Conservation (phyloP, 441 rosid species). For the Bocquillonia castaneifolia region DNA sequence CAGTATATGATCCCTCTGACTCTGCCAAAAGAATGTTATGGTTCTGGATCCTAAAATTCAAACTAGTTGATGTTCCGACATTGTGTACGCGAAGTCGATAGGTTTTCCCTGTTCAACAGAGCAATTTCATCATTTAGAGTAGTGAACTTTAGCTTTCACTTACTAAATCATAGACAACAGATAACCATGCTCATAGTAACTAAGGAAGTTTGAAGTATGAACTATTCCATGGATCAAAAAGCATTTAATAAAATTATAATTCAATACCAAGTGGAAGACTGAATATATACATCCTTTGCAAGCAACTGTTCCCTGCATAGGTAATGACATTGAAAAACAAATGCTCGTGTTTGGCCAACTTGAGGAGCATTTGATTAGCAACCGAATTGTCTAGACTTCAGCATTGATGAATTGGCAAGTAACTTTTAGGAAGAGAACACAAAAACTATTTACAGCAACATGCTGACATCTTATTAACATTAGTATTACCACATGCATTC, state of each 20-base stretch:
- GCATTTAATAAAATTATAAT: background rate
- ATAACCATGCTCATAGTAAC: background rate
- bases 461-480: background rate
- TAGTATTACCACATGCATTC: background rate
- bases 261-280: background rate
- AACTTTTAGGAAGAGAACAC: conserved; percentile 5
- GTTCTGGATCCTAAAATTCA: conserved; percentile 88
- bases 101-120: conserved; percentile 60
- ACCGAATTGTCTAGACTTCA: background rate
- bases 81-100: conserved; percentile 85
- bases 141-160: background rate
- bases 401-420: background rate
- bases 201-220: background rate
- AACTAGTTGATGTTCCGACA: conserved; percentile 77
- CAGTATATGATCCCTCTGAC: conserved; percentile 78
- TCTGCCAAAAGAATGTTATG: conserved; percentile 85
- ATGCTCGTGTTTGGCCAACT: background rate
- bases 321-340: background rate
- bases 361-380: background rate
- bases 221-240: background rate
- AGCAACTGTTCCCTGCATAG: background rate
- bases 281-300: background rate
- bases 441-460: background rate
- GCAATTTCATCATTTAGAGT: conserved; percentile 13
- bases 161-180: conserved; percentile 12